Evolutionary conservation across 192 early-diverging fungal species (phyloP), one percentile per base, ranked within the genome.

Genomic region (Backusella psychrophila): DNA sequence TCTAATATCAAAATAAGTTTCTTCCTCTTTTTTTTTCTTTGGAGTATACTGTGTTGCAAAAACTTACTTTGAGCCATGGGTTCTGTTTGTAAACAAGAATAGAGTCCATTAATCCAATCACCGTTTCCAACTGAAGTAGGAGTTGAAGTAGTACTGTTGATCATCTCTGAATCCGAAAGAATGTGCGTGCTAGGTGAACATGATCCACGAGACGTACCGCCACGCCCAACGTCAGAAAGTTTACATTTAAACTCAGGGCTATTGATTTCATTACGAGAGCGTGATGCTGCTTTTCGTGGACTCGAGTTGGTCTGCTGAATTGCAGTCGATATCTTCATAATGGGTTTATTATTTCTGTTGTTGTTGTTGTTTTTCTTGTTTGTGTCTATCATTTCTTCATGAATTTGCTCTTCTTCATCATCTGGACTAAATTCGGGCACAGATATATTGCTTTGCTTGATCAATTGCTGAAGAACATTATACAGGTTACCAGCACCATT

Each of bases 31-130:
- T 6, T 21, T 56, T 9, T 7, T 56, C 2, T 56, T 52, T n/a
- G 3, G 19, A 23, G 7, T 21, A 36, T 75, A 6, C 14, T 31
- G 9, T 12, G 26, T 66, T 36, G 19, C 3, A 63, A 29, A 59
- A 36, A 73, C 49, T 63, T 74, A 74, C 72, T 39, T 74, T 74
- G 75, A 39, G 23, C 7, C 44, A 23, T 52, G 12, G 56, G 56
- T 12, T 59, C 44, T 4, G 41, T 21, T 63, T 79, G 78, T 31
- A 79, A 12, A 26, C 39, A 69, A 44, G 78, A 69, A 35, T 79
- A 79, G 15, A 79, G 53, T 11, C 78, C 78, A 70, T 79, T 79
- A 44, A 79, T 79, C 78, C 78, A 79, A 8, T 79, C 78, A 41
- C 78, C 73, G 39, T 79, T 63, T 63, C 56, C 68, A 17, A 73